phyloP scores from a whole-genome alignment of 495 filamentous ascomycete genomes.

The Parachaetomium inaequale region DNA sequence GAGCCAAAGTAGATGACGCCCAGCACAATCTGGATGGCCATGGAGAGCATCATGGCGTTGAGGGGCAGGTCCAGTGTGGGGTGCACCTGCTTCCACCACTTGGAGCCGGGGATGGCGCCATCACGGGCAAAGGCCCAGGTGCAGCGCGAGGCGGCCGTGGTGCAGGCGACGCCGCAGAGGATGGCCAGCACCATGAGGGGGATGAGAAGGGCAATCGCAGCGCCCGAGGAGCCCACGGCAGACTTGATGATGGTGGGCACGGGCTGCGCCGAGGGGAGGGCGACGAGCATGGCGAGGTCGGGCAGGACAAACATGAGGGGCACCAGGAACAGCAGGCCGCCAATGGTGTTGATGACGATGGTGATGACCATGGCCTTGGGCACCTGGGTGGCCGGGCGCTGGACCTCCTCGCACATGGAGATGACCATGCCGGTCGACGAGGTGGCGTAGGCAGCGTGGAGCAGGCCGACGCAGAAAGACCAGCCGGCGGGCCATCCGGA shows the following conservation, averaged over 20 bases:
- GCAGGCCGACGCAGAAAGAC: slow-evolving; percentile 48
- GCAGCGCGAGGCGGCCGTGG: slow-evolving; percentile 55
- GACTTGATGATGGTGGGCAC: slow-evolving; percentile 45
- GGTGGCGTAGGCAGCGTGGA: slow-evolving; percentile 50
- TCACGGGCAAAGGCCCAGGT: slow-evolving; percentile 62
- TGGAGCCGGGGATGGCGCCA: slow-evolving; percentile 53
- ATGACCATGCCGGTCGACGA: slow-evolving; percentile 54
- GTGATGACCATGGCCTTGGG: slow-evolving; percentile 52
- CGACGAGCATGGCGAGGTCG: slow-evolving; percentile 42
- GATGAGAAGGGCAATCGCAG: slow-evolving; percentile 45
- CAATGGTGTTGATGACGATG: slow-evolving; percentile 46
- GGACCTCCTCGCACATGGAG: slow-evolving; percentile 51
- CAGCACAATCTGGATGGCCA: slow-evolving; percentile 43
- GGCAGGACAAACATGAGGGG: slow-evolving; percentile 50
- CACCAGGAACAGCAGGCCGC: slow-evolving; percentile 48
- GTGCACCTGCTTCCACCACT: slow-evolving; percentile 48
- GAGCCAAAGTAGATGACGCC: slow-evolving; percentile 55
- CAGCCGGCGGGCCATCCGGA: slow-evolving; percentile 50
- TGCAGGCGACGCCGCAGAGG: slow-evolving; percentile 61
- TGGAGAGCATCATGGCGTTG: slow-evolving; percentile 51
- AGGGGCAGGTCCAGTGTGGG: slow-evolving; percentile 46
- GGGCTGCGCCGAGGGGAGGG: slow-evolving; percentile 40
- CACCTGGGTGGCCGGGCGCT: slow-evolving; percentile 45
- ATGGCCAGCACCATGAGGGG: slow-evolving; percentile 49
- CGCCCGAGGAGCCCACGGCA: slow-evolving; percentile 44